These are phyloP conservation scores for Lyophyllum decastes DNA, from an alignment of 768 basidiomycete genomes.

Conservation along the genomic window DNA sequence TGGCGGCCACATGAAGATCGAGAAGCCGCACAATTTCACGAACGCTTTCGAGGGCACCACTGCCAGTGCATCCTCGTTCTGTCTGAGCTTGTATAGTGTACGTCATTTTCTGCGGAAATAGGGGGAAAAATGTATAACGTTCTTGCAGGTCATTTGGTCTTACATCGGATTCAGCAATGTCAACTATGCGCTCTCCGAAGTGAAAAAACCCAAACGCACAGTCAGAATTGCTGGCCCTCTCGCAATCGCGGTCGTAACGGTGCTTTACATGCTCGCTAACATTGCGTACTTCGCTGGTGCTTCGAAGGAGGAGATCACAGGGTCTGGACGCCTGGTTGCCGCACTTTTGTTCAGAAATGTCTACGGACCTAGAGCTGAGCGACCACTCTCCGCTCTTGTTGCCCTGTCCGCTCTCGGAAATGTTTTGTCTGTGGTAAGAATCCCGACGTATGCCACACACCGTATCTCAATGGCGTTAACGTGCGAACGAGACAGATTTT, in stretches of 20 bases:
- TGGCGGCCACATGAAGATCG: constrained; percentile 32
- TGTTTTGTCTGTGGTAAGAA: constrained; percentile 46
- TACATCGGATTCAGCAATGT: constrained; percentile 67
- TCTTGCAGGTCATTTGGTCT: constrained; percentile 38
- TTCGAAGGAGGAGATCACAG: constrained; percentile 64
- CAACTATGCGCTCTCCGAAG: constrained; percentile 67
- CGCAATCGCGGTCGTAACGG: constrained; percentile 54
- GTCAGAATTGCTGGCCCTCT: constrained; percentile 64
- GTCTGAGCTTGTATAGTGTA: constrained; percentile 20
- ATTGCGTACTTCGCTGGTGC: constrained; percentile 69
- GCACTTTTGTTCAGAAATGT: constrained; percentile 69
- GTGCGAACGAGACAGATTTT: constrained; percentile 15
- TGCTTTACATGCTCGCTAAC: constrained; percentile 62
- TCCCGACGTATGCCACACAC: constrained; percentile 17
- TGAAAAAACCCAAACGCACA: constrained; percentile 60
- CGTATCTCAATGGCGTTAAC: not conserved
- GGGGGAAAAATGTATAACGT: constrained; percentile 31
- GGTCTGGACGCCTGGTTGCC: constrained; percentile 61
- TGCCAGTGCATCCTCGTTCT: constrained; percentile 51
- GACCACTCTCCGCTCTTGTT: constrained; percentile 24
- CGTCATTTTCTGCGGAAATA: constrained; percentile 53
- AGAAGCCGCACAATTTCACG: constrained; percentile 33
- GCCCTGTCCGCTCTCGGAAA: constrained; percentile 61
- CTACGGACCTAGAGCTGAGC: constrained; percentile 55
- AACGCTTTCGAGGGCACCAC: constrained; percentile 44